A percentile compares a stretch with the other conserved stretches of the same genome.
These are phyloP conservation scores for Dioscorea alata DNA, from an alignment of 106 monocot genomes.

Conservation along the genomic window DNA sequence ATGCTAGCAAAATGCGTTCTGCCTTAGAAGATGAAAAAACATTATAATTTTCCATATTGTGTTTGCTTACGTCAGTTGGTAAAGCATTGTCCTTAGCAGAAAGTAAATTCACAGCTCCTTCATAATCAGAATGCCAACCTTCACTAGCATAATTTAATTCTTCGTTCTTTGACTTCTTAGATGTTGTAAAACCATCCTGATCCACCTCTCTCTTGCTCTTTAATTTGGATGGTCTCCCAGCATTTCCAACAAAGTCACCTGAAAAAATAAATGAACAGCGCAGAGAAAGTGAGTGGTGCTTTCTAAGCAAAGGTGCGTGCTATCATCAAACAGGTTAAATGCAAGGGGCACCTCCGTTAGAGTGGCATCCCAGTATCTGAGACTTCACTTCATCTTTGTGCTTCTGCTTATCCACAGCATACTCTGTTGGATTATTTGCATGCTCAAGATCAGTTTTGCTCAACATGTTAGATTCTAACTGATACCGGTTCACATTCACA, in stretches of 20 bases:
- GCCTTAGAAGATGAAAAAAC: slow-evolving; percentile 29
- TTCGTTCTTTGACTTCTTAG: slow-evolving; percentile 63
- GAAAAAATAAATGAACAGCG: slow-evolving; percentile 1
- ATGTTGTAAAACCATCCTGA: slow-evolving; percentile 36
- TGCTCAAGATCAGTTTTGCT: slow-evolving; percentile 15
- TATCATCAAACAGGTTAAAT: background rate
- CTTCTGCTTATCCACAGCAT: slow-evolving; percentile 24
- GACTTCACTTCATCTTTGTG: slow-evolving; percentile 34
- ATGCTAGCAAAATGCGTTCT: slow-evolving; percentile 7
- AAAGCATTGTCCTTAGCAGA: slow-evolving; percentile 12
- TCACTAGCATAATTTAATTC: slow-evolving; percentile 17
- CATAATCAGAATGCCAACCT: slow-evolving; percentile 28
- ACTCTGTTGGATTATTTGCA: slow-evolving; percentile 29
- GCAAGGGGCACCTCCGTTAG: slow-evolving; percentile 49
- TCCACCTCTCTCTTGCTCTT: slow-evolving; percentile 55
- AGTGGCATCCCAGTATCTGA: slow-evolving; percentile 22
- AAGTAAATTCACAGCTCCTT: slow-evolving; percentile 16
- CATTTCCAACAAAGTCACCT: slow-evolving; percentile 53
- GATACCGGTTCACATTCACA: slow-evolving; percentile 27
- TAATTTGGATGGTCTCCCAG: slow-evolving; percentile 36
- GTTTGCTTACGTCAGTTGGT: slow-evolving; percentile 16
- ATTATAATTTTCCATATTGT: slow-evolving; percentile 15
- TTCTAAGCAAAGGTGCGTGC: background rate
- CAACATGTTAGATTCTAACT: slow-evolving; percentile 18
- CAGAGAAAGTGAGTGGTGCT: background rate